Evolutionary conservation across 2,329 filamentous ascomycete genomes (phyloP).

Genomic region (Tolypocladium tundrense): DNA sequence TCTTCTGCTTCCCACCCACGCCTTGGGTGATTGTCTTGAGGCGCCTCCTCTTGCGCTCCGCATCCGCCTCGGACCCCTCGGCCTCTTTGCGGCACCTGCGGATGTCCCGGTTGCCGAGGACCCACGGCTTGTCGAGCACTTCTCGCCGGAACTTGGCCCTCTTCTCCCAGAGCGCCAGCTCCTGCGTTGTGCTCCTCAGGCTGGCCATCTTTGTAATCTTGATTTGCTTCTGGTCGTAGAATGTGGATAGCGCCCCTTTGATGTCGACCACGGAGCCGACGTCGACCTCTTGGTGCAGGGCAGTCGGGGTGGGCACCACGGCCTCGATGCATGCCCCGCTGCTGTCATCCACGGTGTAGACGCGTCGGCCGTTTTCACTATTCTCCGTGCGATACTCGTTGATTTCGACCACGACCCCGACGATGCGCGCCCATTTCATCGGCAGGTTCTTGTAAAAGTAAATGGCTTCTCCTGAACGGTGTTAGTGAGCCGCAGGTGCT

Average conservation of each 20-base stretch:
- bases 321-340: conserved; percentile 48
- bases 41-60: conserved; percentile 15
- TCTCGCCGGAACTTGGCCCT: conserved; percentile 36
- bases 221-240: conserved; percentile 39
- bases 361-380: conserved; percentile 21
- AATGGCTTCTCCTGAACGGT: conserved; percentile 35
- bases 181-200: conserved; percentile 41
- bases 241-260: conserved; percentile 40
- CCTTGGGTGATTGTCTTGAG: conserved; percentile 8
- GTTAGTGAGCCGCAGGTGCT: background rate
- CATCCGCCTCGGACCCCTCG: conserved; percentile 20
- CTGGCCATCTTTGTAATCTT: conserved; percentile 38
- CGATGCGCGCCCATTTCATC: conserved; percentile 63
- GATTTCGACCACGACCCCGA: conserved; percentile 58
- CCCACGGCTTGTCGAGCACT: conserved; percentile 44
- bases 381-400: conserved; percentile 30
- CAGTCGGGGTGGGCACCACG: conserved; percentile 6
- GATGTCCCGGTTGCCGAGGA: conserved; percentile 37
- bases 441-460: conserved; percentile 66
- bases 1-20: background rate
- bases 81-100: conserved; percentile 38
- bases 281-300: conserved; percentile 24
- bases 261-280: conserved; percentile 47
- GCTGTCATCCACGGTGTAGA: conserved; percentile 56
- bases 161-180: conserved; percentile 51